phyloP scores from a whole-genome alignment of 768 basidiomycete species.

The Gloeostereum incarnatum region DNA sequence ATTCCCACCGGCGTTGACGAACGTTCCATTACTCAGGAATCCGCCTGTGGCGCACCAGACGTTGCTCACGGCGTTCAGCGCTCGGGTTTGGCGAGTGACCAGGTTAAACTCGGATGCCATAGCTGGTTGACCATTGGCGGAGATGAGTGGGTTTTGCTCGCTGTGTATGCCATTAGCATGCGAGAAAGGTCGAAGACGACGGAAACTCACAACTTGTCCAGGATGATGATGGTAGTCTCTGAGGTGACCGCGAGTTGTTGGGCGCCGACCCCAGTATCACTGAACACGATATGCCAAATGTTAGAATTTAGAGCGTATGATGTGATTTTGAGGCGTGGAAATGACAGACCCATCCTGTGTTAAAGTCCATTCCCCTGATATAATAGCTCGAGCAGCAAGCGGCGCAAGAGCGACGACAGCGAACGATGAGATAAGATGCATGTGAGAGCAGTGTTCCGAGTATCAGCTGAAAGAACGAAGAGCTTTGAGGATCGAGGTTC shows the following conservation, averaged over 20 bases:
- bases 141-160: background rate
- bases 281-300: too few relatives aligned
- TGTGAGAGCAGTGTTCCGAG: too few relatives aligned
- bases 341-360: constrained; percentile 1
- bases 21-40: constrained; percentile 41
- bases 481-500: too few relatives aligned
- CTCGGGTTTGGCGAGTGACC: constrained; percentile 1
- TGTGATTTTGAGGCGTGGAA: background rate
- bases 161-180: too few relatives aligned
- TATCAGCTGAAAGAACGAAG: too few relatives aligned
- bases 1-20: background rate
- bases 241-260: constrained; percentile 4
- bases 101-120: constrained; percentile 3
- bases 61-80: constrained; percentile 6
- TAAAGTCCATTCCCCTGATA: background rate
- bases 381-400: background rate
- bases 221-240: constrained; percentile 5
- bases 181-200: background rate
- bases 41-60: constrained; percentile 9
- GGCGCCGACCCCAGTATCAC: constrained; percentile 4
- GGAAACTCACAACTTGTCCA: constrained; percentile 5
- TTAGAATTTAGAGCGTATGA: too few relatives aligned
- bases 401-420: too few relatives aligned
- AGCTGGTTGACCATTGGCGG: background rate
- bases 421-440: too few relatives aligned